Conservation (phyloP, 257 asterid genomes). For the Penstemon barbatus region DNA sequence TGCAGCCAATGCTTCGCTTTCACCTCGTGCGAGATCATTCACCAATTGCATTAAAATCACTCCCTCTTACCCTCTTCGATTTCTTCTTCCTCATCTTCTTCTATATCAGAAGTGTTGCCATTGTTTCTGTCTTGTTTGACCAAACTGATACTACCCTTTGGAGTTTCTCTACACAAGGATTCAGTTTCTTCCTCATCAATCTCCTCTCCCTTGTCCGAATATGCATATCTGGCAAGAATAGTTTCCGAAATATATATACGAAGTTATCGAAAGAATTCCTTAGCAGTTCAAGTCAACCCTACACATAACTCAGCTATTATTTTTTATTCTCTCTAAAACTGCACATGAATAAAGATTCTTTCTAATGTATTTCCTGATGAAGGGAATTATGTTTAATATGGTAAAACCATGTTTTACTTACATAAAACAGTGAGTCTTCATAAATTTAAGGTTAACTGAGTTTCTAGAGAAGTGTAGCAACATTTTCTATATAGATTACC, state of each 20-base stretch:
- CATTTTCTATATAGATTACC: conserved; percentile 15
- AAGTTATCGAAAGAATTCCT: not conserved
- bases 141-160: conserved; percentile 72
- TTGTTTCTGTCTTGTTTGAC: conserved; percentile 59
- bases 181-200: conserved; percentile 77
- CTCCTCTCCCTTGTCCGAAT: conserved; percentile 77
- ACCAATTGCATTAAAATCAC: conserved; percentile 24
- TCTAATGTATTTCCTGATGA: not conserved
- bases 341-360: not conserved
- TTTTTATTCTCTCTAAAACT: no score
- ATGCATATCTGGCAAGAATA: conserved; percentile 67
- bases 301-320: not conserved
- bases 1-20: conserved; percentile 12
- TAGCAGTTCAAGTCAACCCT: conserved; percentile 5
- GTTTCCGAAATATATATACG: conserved; percentile 3
- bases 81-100: conserved; percentile 46
- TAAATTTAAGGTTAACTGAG: not conserved
- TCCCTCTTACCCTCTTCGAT: conserved; percentile 54
- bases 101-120: conserved; percentile 55
- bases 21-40: conserved; percentile 22
- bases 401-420: not conserved
- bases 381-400: not conserved
- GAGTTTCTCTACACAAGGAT: conserved; percentile 54
- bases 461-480: not conserved
- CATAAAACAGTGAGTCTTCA: not conserved